phyloP scores from a whole-genome alignment of 306 rosid genomes.

The Pterocarpus santalinus region DNA sequence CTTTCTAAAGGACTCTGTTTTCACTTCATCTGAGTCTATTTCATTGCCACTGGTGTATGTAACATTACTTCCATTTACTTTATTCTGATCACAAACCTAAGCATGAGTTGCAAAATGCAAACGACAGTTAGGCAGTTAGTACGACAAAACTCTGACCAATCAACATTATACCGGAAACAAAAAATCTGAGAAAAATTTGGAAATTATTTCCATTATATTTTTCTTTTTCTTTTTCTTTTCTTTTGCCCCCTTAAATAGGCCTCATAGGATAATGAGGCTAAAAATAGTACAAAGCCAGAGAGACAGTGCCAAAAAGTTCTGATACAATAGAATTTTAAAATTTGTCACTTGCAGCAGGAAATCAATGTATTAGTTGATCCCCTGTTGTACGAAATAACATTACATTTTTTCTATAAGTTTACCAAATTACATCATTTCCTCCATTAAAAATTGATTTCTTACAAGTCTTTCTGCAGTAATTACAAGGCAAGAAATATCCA shows the following conservation, averaged over 20 bases:
- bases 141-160: conserved; percentile 37
- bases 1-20: conserved; percentile 65
- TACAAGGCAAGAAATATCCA: conserved; percentile 39
- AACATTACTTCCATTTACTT: conserved; percentile 60
- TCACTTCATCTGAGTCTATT: conserved; percentile 57
- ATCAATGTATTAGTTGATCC: conserved; percentile 6
- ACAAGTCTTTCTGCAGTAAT: conserved; percentile 33
- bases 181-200: conserved; percentile 2
- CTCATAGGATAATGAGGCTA: neutral
- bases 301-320: no score
- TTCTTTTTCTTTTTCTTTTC: neutral
- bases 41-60: conserved; percentile 55
- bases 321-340: no score
- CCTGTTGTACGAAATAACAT: neutral
- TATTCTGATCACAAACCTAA: conserved; percentile 75
- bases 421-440: conserved; percentile 30
- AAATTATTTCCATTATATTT: conserved; percentile 3
- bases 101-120: conserved; percentile 45
- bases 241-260: no score
- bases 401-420: conserved; percentile 30
- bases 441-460: conserved; percentile 31
- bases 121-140: conserved; percentile 42
- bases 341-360: neutral
- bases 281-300: conserved; percentile 8
- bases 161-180: conserved; percentile 40